Evolutionary conservation across 768 basidiomycete species (phyloP).

Genomic region (Auriculariales sp.): DNA sequence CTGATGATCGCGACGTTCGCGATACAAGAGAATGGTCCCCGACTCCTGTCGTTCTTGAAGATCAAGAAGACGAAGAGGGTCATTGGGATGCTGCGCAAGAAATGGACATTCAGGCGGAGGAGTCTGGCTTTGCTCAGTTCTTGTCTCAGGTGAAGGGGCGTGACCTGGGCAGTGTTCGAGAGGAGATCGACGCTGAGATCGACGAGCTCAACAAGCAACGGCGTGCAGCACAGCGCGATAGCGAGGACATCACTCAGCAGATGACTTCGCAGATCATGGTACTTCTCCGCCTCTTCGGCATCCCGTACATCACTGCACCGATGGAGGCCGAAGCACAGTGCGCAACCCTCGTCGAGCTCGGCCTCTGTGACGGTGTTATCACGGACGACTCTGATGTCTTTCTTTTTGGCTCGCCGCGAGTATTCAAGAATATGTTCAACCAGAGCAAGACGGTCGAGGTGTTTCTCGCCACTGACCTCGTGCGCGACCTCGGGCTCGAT

Average conservation of each 20-base stretch:
- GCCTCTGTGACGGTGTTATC: slow-evolving; percentile 91
- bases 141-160: slow-evolving; percentile 82
- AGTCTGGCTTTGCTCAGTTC: slow-evolving; percentile 84
- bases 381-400: slow-evolving; percentile 99
- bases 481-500: slow-evolving; percentile 75
- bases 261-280: slow-evolving; percentile 80
- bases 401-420: slow-evolving; percentile 87
- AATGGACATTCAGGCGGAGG: slow-evolving; percentile 66
- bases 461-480: slow-evolving; percentile 72
- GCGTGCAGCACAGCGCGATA: slow-evolving; percentile 83
- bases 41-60: background rate
- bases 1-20: too few relatives aligned
- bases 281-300: slow-evolving; percentile 83
- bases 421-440: slow-evolving; percentile 99
- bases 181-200: slow-evolving; percentile 90
- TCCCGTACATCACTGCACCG: slow-evolving; percentile 95
- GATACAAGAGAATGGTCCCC: background rate
- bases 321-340: slow-evolving; percentile 99
- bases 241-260: slow-evolving; percentile 88
- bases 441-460: slow-evolving; percentile 98
- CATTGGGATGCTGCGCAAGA: slow-evolving; percentile 76
- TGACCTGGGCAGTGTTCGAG: slow-evolving; percentile 63
- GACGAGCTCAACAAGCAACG: slow-evolving; percentile 62
- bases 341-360: slow-evolving; percentile 72
- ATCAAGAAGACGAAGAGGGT: slow-evolving; percentile 14